These are phyloP conservation scores for Boletus barrowsii DNA, from an alignment of 768 basidiomycete genomes.

Conservation along the genomic window DNA sequence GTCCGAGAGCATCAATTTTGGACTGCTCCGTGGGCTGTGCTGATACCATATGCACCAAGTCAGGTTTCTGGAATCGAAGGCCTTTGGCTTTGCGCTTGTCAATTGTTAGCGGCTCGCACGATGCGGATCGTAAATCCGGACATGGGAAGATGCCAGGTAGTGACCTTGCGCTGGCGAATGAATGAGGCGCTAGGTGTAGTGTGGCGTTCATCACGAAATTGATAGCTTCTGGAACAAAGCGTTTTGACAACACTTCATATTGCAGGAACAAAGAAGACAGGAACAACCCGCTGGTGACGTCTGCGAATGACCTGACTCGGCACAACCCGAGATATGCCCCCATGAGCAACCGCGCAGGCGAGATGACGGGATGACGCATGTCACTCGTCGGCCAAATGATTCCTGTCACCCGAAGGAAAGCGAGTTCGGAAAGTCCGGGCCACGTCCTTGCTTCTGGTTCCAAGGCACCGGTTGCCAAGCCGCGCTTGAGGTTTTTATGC, in stretches of 20 bases:
- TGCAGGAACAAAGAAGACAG: slow-evolving; percentile 81
- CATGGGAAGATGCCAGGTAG: slow-evolving; percentile 71
- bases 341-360: slow-evolving; percentile 83
- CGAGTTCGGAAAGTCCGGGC: slow-evolving; percentile 82
- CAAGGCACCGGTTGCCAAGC: slow-evolving; percentile 67
- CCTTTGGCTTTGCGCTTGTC: slow-evolving; percentile 38
- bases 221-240: slow-evolving; percentile 84
- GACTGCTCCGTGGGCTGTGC: slow-evolving; percentile 45
- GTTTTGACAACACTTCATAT: slow-evolving; percentile 81
- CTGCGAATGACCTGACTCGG: slow-evolving; percentile 68
- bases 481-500: slow-evolving; percentile 90
- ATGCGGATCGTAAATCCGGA: slow-evolving; percentile 62
- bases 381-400: slow-evolving; percentile 92
- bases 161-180: slow-evolving; percentile 40
- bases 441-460: slow-evolving; percentile 71
- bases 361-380: slow-evolving; percentile 84
- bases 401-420: slow-evolving; percentile 77
- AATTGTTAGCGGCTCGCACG: slow-evolving; percentile 40
- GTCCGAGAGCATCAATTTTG: slow-evolving; percentile 68
- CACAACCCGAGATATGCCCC: slow-evolving; percentile 87
- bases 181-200: slow-evolving; percentile 70
- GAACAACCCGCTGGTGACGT: slow-evolving; percentile 86
- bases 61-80: slow-evolving; percentile 41
- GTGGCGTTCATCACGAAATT: slow-evolving; percentile 76
- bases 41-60: slow-evolving; percentile 46